Evolutionary conservation across 2,329 filamentous ascomycete genomes (phyloP).

Genomic region (Penicillium digitatum): DNA sequence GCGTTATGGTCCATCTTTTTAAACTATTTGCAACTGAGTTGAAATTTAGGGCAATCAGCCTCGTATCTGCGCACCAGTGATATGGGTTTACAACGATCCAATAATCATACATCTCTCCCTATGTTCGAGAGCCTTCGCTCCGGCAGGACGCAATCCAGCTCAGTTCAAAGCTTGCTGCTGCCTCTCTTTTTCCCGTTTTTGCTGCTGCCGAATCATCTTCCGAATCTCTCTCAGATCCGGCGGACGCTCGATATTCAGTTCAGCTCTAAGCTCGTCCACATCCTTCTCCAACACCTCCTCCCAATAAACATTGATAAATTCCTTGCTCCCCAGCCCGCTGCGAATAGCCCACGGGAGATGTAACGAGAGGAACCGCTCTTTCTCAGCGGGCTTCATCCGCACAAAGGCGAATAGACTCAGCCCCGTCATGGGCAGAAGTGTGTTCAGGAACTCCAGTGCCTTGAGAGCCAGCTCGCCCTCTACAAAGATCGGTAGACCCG

Average conservation of each 20-base stretch:
- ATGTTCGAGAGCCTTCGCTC: not conserved
- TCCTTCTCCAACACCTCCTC: slow-evolving; percentile 87
- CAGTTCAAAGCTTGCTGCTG: slow-evolving; percentile 21
- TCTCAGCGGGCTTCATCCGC: slow-evolving; percentile 60
- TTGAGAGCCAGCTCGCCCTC: slow-evolving; percentile 98
- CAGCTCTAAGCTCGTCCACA: slow-evolving; percentile 67
- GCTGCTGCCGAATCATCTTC: slow-evolving; percentile 64
- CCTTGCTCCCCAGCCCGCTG: slow-evolving; percentile 71
- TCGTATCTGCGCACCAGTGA: slow-evolving; percentile 4
- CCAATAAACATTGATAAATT: slow-evolving; percentile 96
- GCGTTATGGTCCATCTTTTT: slow-evolving; percentile 12
- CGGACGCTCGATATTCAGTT: slow-evolving; percentile 81
- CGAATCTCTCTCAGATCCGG: slow-evolving; percentile 79
- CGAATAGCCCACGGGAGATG: slow-evolving; percentile 84
- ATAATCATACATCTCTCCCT: slow-evolving; percentile 18
- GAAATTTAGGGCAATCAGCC: not conserved
- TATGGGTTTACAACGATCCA: slow-evolving; percentile 8
- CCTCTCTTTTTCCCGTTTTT: slow-evolving; percentile 59
- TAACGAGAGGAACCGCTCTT: slow-evolving; percentile 59
- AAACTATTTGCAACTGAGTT: slow-evolving; percentile 6
- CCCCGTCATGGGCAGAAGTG: slow-evolving; percentile 89
- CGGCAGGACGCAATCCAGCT: not conserved
- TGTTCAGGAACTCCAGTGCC: slow-evolving; percentile 95
- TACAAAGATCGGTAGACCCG: slow-evolving; percentile 82
- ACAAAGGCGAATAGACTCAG: slow-evolving; percentile 71